A percentile compares a stretch with the other conserved stretches of the same genome.
These are phyloP conservation scores for Peniophora sp. DNA, from an alignment of 1,284 basidiomycete species.

Conservation along the genomic window DNA sequence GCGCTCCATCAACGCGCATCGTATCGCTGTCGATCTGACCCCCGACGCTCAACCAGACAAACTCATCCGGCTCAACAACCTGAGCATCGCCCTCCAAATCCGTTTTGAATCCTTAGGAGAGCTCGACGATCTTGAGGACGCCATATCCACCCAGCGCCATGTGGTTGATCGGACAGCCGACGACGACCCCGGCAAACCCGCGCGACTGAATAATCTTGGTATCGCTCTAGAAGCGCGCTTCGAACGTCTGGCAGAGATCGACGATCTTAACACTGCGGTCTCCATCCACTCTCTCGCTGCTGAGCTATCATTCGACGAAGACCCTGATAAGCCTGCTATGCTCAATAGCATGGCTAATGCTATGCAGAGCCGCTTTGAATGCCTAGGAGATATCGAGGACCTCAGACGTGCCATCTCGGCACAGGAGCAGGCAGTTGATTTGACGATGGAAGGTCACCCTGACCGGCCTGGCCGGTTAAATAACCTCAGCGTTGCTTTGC, in stretches of 20 bases:
- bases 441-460: background rate
- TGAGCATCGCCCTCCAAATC: background rate
- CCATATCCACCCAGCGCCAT: background rate
- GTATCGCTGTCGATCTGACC: background rate
- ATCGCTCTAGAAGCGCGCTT: background rate
- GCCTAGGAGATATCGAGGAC: background rate
- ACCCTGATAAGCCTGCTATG: background rate
- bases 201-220: background rate
- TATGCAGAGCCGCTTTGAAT: background rate
- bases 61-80: background rate
- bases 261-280: background rate
- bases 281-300: too few relatives aligned
- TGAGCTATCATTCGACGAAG: too few relatives aligned
- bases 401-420: background rate
- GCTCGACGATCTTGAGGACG: background rate
- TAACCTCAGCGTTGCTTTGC: background rate
- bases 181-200: background rate
- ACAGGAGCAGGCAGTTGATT: background rate
- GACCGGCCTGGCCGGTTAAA: background rate
- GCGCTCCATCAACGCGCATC: background rate
- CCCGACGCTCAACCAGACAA: background rate
- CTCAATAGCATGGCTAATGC: background rate
- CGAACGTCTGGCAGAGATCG: background rate
- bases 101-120: background rate
- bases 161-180: background rate